Conservation (phyloP, 2,329 filamentous ascomycete species). For the Atkinsonella texensis region DNA sequence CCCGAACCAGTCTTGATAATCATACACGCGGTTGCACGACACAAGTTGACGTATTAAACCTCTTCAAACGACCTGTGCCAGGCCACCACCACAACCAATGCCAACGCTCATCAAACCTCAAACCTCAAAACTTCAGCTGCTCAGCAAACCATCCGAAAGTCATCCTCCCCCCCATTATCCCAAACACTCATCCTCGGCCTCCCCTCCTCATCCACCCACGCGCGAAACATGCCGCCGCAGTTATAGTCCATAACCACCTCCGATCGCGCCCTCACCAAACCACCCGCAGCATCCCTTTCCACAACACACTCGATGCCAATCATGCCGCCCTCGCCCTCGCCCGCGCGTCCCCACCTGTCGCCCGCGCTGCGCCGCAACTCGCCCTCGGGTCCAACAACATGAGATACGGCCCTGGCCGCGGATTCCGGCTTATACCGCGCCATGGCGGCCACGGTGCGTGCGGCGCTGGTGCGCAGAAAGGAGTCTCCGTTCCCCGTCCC, state of each 20-base stretch:
- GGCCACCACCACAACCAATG: too few species aligned
- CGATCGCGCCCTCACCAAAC: conserved; percentile 27
- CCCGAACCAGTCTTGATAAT: too few species aligned
- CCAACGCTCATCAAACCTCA: too few species aligned
- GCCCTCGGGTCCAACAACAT: conserved; percentile 58
- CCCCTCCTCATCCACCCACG: conserved; percentile 56
- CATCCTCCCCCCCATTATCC: conserved; percentile 17
- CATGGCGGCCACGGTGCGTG: conserved; percentile 60
- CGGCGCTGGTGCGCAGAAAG: conserved; percentile 62
- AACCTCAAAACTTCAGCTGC: too few species aligned
- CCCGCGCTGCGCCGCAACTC: conserved; percentile 66
- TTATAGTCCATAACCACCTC: conserved; percentile 68
- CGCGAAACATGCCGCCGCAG: conserved; percentile 78
- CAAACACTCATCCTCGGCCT: conserved; percentile 38
- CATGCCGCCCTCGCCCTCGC: conserved; percentile 75
- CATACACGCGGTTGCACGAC: too few species aligned
- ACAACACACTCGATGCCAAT: conserved; percentile 62
- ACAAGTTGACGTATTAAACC: too few species aligned
- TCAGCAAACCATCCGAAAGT: not conserved
- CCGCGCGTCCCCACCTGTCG: conserved; percentile 57
- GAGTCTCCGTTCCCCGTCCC: conserved; percentile 85
- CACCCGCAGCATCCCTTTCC: conserved; percentile 29
- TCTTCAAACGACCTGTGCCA: too few species aligned
- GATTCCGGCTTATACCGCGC: conserved; percentile 47
- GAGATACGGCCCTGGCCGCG: conserved; percentile 45